Base-by-base conservation (phyloP, 495 filamentous ascomycete species). In the Aspergillus haitiensis region DNA sequence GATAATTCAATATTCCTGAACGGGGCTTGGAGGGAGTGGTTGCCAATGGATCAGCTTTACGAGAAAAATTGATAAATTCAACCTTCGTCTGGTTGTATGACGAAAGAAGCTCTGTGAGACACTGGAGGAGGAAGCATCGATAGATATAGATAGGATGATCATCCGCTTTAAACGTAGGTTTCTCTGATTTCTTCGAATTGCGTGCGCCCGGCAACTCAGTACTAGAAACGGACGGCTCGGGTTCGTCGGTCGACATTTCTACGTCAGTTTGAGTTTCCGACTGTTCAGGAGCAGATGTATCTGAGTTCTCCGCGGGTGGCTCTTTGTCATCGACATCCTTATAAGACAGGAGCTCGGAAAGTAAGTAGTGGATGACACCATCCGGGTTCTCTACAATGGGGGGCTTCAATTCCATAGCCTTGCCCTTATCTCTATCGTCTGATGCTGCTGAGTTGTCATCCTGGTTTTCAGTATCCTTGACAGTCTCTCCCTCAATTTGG, bases 1-100 rank as follows among this genome's bases (percentile, higher is more conserved):
- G 84, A 66, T 98, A 99, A 69, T 97, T 96, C 56, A 98, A 79
- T 40, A 97, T 88, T 52, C 88, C 90, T 12, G 93, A 93, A 45
- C 94, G 87, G 42, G 94, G 94, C 73, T 98, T 99, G 9, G 92
- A 91, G 39, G 94, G 94, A 6, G 92, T 97, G 47, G 85, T 88
- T 32, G 88, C 84, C 60, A 90, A 81, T 5, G 92, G 89, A 58
- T 91, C 89, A 16, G 89, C 87, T 65, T 91, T 91, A 59, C 94
- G 86, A 52, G 93, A 97, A 78, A 97, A 98, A 68, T 97, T 97
- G 72, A 99, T 97, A 70, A 99, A 99, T 67, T 99, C 95, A 18
- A 98, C 82, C 78, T 99, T 99, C 40, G 91, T 88, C 32, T 92
- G 88, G 60, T 91, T 96, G 76, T 97, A 98, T 66, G 87, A 93